Evolutionary conservation across 768 basidiomycete species (phyloP).

Genomic region (Termitomyces sp.): DNA sequence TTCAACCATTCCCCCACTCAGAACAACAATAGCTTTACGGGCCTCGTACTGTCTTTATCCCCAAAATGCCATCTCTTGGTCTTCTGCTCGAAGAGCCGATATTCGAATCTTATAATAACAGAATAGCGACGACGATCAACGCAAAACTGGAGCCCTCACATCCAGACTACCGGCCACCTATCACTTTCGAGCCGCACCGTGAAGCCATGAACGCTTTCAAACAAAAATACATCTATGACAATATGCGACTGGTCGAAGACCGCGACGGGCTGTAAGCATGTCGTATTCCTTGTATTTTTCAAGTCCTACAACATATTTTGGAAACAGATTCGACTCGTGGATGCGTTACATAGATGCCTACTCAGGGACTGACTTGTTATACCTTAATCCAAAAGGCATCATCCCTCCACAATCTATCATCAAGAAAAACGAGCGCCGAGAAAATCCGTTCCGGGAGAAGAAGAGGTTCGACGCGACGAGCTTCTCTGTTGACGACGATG

Average conservation of each 20-base stretch:
- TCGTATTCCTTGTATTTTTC: background rate
- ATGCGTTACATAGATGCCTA: conserved; percentile 73
- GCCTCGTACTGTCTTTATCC: conserved; percentile 73
- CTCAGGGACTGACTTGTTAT: conserved; percentile 72
- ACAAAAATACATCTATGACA: conserved; percentile 77
- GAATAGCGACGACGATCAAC: conserved; percentile 42
- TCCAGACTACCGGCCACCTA: conserved; percentile 62
- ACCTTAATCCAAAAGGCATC: conserved; percentile 72
- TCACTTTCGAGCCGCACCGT: conserved; percentile 69
- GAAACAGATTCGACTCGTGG: conserved; percentile 85
- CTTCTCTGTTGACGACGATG: conserved; percentile 34
- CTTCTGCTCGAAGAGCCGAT: conserved; percentile 86
- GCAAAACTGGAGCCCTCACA: conserved; percentile 50
- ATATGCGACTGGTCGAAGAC: conserved; percentile 84
- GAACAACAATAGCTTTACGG: conserved; percentile 68
- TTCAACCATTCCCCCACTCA: background rate
- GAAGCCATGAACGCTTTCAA: conserved; percentile 80
- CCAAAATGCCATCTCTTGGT: conserved; percentile 95
- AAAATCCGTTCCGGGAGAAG: conserved; percentile 65
- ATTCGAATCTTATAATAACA: conserved; percentile 73
- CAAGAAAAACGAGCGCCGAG: conserved; percentile 52
- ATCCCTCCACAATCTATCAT: conserved; percentile 72
- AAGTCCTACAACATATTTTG: conserved; percentile 1
- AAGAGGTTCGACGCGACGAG: conserved; percentile 65
- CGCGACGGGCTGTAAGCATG: conserved; percentile 63